Percentiles rank a stretch among this genome's conserved stretches.
These are phyloP conservation scores for Phytophthora pini DNA, from an alignment of 352 stramenopile species.

Conservation along the genomic window DNA sequence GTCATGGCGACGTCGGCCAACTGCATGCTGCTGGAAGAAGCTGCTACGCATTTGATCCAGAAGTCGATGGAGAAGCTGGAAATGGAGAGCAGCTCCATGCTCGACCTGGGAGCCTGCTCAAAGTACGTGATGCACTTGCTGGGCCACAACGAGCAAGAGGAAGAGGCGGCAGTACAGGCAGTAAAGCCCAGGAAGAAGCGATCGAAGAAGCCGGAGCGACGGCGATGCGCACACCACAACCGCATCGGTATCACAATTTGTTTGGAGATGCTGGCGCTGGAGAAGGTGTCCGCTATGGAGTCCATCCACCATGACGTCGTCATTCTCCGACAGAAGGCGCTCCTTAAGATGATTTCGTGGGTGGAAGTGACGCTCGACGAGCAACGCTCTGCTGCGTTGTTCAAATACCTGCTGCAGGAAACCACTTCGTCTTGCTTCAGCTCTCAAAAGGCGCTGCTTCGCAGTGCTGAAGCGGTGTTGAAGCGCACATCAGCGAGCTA, in stretches of 20 bases:
- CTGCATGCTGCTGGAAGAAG: conserved; percentile 71
- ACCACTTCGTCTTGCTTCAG: conserved; percentile 53
- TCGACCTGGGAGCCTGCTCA: conserved; percentile 56
- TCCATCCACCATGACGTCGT: conserved; percentile 40
- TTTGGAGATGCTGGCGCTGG: conserved; percentile 73
- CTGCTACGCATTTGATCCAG: conserved; percentile 65
- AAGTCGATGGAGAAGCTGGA: conserved; percentile 64
- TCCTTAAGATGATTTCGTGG: conserved; percentile 63
- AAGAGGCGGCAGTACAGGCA: conserved; percentile 20
- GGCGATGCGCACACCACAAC: conserved; percentile 72
- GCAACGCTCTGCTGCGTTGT: conserved; percentile 56
- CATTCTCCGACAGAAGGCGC: conserved; percentile 50
- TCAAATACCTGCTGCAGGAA: conserved; percentile 58
- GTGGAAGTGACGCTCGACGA: conserved; percentile 58
- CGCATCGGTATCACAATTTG: conserved; percentile 75
- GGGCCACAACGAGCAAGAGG: conserved; percentile 50
- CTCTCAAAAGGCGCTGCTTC: conserved; percentile 45
- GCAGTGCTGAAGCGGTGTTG: conserved; percentile 51
- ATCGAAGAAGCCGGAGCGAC: conserved; percentile 29
- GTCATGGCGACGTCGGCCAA: conserved; percentile 57
- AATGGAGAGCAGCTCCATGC: conserved; percentile 43
- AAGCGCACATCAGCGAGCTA: conserved; percentile 55
- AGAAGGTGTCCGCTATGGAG: conserved; percentile 43
- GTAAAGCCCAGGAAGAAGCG: conserved; percentile 19
- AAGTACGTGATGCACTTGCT: conserved; percentile 76